Evolutionary conservation across 768 basidiomycete genomes (phyloP).

Genomic region (Lentinula raphanica): DNA sequence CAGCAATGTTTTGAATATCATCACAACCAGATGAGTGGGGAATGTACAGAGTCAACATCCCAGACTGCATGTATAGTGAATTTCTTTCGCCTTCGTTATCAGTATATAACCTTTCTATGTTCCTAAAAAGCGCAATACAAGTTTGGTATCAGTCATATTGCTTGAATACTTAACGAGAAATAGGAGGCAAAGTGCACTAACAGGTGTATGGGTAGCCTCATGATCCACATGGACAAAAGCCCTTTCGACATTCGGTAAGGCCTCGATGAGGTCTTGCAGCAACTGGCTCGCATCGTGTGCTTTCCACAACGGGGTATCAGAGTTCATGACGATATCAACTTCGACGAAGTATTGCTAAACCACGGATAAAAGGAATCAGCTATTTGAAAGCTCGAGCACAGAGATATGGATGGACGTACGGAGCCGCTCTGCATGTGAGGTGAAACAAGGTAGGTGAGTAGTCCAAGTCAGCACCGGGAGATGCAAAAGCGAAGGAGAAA

Average conservation of each 20-base stretch:
- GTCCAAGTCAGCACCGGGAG: neutral
- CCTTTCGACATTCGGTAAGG: constrained; percentile 82
- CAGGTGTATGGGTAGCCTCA: constrained; percentile 44
- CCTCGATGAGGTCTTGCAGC: constrained; percentile 85
- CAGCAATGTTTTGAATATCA: no score
- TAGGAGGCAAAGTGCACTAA: no score
- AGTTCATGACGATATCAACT: constrained; percentile 90
- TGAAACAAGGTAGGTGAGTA: neutral
- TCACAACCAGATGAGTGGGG: no score
- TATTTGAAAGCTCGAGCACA: neutral
- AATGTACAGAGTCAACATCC: no score
- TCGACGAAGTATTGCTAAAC: constrained; percentile 86
- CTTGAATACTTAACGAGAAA: no score
- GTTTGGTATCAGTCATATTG: neutral
- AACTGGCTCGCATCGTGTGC: constrained; percentile 84
- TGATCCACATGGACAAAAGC: constrained; percentile 96
- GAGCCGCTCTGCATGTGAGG: constrained; percentile 1
- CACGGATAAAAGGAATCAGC: constrained; percentile 4
- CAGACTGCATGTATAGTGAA: neutral
- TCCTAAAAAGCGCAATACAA: neutral
- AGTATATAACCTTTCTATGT: constrained; percentile 1
- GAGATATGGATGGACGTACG: neutral
- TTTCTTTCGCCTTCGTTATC: neutral
- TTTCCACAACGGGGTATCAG: constrained; percentile 82
- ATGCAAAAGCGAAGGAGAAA: neutral